A percentile compares a stretch with the other conserved stretches of the same genome.
phyloP scores from a whole-genome alignment of 768 basidiomycete species.

The Boletus coccyginus region DNA sequence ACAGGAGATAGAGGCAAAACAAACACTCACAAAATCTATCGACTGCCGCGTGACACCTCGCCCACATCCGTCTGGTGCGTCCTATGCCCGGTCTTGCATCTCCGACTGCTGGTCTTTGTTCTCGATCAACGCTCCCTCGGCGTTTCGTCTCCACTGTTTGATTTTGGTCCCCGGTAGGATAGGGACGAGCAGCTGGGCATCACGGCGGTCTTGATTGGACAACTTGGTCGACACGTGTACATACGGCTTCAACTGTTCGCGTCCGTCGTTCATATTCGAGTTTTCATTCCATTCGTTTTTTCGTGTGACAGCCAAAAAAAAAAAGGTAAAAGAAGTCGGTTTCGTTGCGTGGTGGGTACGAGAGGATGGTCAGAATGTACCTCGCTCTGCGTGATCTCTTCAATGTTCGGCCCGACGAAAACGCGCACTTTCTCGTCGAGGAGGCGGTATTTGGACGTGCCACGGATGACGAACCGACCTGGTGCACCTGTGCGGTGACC shows the following conservation, averaged over 20 bases:
- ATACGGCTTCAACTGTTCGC: slow-evolving; percentile 27
- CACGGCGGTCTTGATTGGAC: slow-evolving; percentile 21
- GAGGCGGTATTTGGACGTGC: slow-evolving; percentile 78
- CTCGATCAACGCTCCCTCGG: slow-evolving; percentile 1
- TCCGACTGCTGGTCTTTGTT: not conserved
- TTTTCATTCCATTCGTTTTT: no score
- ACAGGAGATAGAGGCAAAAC: not conserved
- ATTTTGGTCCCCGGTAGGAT: slow-evolving; percentile 25
- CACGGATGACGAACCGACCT: slow-evolving; percentile 75
- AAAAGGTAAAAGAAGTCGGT: not conserved
- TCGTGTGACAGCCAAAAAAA: no score
- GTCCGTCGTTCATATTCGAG: not conserved
- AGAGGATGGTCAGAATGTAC: slow-evolving; percentile 38
- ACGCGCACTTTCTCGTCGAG: slow-evolving; percentile 81
- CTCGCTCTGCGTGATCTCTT: slow-evolving; percentile 53
- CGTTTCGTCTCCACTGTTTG: slow-evolving; percentile 26
- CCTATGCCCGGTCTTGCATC: not conserved
- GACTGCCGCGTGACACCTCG: not conserved
- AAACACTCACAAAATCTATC: slow-evolving; percentile 1
- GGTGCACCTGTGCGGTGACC: slow-evolving; percentile 87
- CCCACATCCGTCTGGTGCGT: no score
- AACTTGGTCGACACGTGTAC: slow-evolving; percentile 26
- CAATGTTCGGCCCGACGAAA: slow-evolving; percentile 75
- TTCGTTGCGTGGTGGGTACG: not conserved
- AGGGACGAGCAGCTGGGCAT: slow-evolving; percentile 27